Base-by-base conservation (phyloP, 208 protist genomes). In the Trypanosoma platydactyli region DNA sequence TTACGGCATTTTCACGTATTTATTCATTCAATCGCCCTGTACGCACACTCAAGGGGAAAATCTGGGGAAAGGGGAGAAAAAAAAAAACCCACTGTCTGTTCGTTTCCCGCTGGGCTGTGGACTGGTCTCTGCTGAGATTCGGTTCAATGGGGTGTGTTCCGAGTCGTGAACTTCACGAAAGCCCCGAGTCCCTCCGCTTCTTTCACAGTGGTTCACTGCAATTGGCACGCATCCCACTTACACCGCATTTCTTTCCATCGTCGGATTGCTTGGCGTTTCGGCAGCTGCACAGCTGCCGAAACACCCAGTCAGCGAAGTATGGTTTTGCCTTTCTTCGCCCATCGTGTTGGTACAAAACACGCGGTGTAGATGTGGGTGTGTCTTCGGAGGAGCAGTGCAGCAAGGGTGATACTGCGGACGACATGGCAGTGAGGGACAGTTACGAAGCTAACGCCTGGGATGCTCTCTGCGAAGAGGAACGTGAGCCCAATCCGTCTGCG, bases 231-330 rank as follows among this genome's bases (percentile, higher is more conserved):
- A 18, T 87, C 1, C 81, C 84, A 11, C 73, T 87, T 29, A 90
- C 79, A 12, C 63, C 58, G 16, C 77, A 87, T 70, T 90, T 85
- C 68, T 90, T 87, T 46, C 78, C 84, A 18, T 76, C 70, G 15
- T 53, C 73, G 16, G 58, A 80, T 41, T 84, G 70, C 38, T 75
- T 87, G 22, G 78, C 76, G 13, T 90, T 90, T 49, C 38, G 50
- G 57, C 84, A 90, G 64, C 69, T 90, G 29, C 80, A 71, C 52
- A 68, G 77, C 13, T 79, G 78, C 35, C 69, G 80, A 16, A 59
- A 70, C 15, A 58, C 70, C 49, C 84, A 86, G 56, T 81, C 77
- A 3, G 59, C 74, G 29, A 90, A 90, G 61, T 90, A 87, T 63
- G 77, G 83, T 68, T 90, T 80, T 66, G 70, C 68, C 0, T 64